These are phyloP conservation scores for Russula emetica DNA, from an alignment of 768 basidiomycete species.

Conservation along the genomic window DNA sequence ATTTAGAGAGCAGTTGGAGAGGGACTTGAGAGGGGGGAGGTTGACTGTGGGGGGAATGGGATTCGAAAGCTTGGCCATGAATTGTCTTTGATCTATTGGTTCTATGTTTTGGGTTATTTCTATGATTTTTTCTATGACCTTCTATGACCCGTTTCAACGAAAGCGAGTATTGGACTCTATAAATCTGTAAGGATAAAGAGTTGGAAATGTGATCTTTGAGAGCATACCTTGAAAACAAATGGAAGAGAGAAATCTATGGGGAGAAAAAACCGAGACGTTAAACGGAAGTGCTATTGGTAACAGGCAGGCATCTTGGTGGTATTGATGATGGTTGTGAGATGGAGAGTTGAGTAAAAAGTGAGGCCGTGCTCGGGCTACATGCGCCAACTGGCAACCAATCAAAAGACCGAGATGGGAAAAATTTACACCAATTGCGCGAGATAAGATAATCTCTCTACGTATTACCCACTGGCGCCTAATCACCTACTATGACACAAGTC, in stretches of 20 bases:
- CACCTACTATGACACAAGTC: too few species aligned
- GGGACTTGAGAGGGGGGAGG: conserved; percentile 54
- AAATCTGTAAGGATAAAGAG: neutral
- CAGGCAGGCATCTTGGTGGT: conserved; percentile 21
- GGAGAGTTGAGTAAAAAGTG: neutral
- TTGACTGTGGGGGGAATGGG: conserved; percentile 44
- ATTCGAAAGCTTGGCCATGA: conserved; percentile 6
- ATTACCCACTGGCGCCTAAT: neutral
- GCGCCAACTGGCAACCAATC: neutral
- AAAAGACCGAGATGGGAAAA: neutral
- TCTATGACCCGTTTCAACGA: conserved; percentile 10
- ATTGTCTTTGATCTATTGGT: conserved; percentile 6
- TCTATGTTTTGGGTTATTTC: conserved; percentile 15
- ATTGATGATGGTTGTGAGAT: neutral
- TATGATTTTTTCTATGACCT: neutral
- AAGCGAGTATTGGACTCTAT: neutral
- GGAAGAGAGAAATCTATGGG: conserved; percentile 4
- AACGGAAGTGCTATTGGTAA: neutral
- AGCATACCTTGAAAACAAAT: neutral
- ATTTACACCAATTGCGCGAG: neutral
- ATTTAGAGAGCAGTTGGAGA: conserved; percentile 37
- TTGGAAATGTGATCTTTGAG: neutral
- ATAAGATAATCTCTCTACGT: too few species aligned
- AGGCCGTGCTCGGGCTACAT: neutral
- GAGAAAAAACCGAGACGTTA: neutral